phyloP scores from a whole-genome alignment of 2,329 filamentous ascomycete genomes.

The Cladosporium colombiae region DNA sequence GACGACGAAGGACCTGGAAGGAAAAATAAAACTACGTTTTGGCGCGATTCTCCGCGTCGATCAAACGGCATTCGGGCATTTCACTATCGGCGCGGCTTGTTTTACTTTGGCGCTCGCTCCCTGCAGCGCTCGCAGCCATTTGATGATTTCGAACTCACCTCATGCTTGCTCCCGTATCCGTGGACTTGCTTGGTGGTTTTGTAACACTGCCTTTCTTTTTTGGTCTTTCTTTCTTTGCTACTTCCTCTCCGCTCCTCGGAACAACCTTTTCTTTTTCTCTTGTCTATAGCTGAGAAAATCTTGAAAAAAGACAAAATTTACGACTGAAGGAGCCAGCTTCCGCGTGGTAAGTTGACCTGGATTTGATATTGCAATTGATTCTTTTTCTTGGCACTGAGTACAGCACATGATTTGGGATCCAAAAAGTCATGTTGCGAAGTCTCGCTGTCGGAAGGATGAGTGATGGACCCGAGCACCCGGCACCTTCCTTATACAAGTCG shows the following conservation, averaged over 20 bases:
- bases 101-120: background rate
- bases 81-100: background rate
- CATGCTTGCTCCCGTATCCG: background rate
- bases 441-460: background rate
- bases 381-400: background rate
- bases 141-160: background rate
- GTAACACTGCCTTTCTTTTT: background rate
- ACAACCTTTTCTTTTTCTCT: background rate
- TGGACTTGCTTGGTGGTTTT: background rate
- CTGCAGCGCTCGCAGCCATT: background rate
- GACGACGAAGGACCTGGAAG: background rate
- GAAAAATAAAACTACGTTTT: background rate
- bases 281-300: slow-evolving; percentile 9
- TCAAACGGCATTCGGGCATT: background rate
- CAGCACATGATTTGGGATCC: background rate
- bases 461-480: too few relatives aligned
- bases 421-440: background rate
- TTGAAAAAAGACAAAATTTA: background rate
- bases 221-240: background rate
- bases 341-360: background rate
- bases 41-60: background rate
- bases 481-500: background rate
- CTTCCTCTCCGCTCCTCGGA: background rate
- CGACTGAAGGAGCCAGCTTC: background rate
- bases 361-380: background rate